These are phyloP conservation scores for Cyclocybe cylindracea DNA, from an alignment of 768 basidiomycete genomes.

Conservation along the genomic window DNA sequence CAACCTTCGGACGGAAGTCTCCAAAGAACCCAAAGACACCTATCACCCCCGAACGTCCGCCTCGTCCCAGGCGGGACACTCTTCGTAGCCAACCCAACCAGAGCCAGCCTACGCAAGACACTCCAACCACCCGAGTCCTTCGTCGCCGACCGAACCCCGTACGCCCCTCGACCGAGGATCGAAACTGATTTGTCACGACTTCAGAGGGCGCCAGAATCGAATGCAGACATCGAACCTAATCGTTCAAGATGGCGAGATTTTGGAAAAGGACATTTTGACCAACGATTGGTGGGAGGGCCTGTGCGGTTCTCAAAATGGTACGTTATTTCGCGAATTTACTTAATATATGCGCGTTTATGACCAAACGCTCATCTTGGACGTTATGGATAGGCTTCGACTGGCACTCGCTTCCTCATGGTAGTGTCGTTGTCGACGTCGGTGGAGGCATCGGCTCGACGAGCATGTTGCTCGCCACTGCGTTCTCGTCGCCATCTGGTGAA, in stretches of 20 bases:
- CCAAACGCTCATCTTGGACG: no score
- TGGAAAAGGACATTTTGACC: no score
- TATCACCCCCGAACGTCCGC: no score
- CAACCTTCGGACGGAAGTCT: no score
- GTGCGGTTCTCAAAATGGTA: constrained; percentile 54
- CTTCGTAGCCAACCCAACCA: no score
- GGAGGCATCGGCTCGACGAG: constrained; percentile 63
- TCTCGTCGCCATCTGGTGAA: constrained; percentile 23
- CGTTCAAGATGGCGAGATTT: constrained; percentile 65
- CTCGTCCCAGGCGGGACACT: no score
- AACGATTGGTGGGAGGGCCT: constrained; percentile 72
- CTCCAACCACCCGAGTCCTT: no score
- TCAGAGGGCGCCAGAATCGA: not conserved
- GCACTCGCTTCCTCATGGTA: constrained; percentile 48
- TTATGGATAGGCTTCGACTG: constrained; percentile 58
- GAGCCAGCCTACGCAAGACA: no score
- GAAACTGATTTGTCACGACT: not conserved
- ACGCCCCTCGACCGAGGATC: no score
- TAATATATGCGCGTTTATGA: constrained; percentile 12
- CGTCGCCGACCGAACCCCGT: no score
- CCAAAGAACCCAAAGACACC: no score
- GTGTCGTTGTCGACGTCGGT: constrained; percentile 67
- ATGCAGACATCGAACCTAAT: constrained; percentile 33
- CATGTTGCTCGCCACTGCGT: constrained; percentile 37
- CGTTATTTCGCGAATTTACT: not conserved